Base-by-base conservation (phyloP, 2,329 filamentous ascomycete species). In the Phaeomoniella chlamydospora region DNA sequence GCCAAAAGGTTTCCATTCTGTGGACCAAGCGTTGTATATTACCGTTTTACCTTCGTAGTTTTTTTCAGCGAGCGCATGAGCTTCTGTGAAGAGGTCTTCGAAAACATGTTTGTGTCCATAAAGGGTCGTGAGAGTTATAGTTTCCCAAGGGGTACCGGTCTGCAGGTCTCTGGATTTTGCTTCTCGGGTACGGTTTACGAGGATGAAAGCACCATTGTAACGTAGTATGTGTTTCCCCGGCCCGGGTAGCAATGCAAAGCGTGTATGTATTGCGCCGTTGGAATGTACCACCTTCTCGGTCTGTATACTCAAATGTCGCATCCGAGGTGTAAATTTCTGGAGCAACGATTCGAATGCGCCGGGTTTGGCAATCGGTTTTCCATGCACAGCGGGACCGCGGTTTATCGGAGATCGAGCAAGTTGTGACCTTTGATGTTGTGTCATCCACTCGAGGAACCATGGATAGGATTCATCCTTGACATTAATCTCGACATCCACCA, bases 391-490 rank as follows among this genome's bases (percentile, higher is more conserved):
- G 18, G 15, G n/a, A 17, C 9, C 14, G 30, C 9, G 6, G 10
- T 32, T 9, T 15, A 32, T 14, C 9, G 30, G 12, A 40, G 48
- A 11, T 12, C 31, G 35, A 9, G 59, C 50, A 69, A 80, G 41
- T 67, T 82, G 46, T 50, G 64, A 51, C 37, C 76, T 70, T 35
- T 86, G 83, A 44, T 85, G 84, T 38, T 84, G 72, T 4, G 86
- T 87, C 55, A 98, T 81, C 87, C 90, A 98, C 44, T 87, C 79
- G 6, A 98, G 69, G 30, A 98, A 76, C 88, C 87, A 96, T 29
- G 77, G 77, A 55, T 96, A 98, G 2, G 88, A 87, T 31, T 85
- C 77, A 59, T 98, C 90, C 49, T 88, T 83, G 53, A 85, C 82
- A 56, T 83, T 88, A 57, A 98, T 94, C 59, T 98, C 90, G 49